phyloP scores from a whole-genome alignment of 192 early-diverging fungal species.

The Radiomyces spectabilis region DNA sequence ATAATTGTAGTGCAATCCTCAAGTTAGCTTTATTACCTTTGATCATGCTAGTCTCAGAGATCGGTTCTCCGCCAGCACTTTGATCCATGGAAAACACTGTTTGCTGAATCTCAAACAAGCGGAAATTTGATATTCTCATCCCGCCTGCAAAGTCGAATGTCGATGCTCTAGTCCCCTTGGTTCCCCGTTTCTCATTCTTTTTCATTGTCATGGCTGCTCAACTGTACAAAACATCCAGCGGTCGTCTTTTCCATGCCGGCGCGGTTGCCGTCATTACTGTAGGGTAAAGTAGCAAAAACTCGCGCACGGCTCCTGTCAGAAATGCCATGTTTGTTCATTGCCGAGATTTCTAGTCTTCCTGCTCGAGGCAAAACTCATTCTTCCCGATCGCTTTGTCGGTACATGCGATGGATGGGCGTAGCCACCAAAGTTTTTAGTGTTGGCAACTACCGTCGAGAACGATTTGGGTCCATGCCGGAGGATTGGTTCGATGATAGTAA shows the following conservation, averaged over 20 bases:
- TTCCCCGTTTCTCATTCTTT: no score
- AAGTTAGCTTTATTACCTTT: no score
- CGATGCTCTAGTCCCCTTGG: no score
- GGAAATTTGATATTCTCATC: no score
- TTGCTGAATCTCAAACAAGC: no score
- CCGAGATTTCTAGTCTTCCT: conserved; percentile 48
- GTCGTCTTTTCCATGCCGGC: conserved; percentile 74
- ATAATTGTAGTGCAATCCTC: no score
- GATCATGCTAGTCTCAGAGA: no score
- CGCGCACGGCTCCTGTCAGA: not conserved
- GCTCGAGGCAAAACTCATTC: conserved; percentile 94
- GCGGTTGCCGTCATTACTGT: conserved; percentile 73
- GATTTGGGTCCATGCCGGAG: conserved; percentile 56
- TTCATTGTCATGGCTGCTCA: conserved; percentile 60
- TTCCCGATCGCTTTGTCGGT: conserved; percentile 73
- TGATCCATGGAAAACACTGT: no score
- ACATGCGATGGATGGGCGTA: conserved; percentile 94
- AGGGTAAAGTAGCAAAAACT: conserved; percentile 42
- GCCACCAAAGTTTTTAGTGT: conserved; percentile 90
- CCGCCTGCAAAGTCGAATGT: no score
- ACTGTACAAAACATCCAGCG: conserved; percentile 71
- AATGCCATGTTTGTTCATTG: not conserved
- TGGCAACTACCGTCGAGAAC: conserved; percentile 89
- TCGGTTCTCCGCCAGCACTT: no score
- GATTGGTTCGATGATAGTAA: conserved; percentile 76